Evolutionary conservation across 768 basidiomycete genomes (phyloP), one percentile per base, ranked within the genome.

Genomic region (Pulveroboletus frians): DNA sequence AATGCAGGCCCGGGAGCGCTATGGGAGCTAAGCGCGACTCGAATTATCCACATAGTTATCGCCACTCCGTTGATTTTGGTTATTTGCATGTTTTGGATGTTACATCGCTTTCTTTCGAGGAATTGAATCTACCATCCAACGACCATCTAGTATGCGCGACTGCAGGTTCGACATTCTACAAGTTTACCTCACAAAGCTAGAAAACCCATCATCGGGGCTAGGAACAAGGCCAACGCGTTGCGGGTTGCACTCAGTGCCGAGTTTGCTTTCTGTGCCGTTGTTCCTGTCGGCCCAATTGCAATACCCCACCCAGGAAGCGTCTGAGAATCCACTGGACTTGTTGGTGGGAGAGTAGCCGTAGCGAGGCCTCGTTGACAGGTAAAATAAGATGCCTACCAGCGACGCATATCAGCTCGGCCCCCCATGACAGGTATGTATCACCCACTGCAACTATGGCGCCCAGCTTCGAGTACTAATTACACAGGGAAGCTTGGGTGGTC

Each of bases 351-450:
- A 27, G 78, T 70, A 36, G 60, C 69, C 18, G 79, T 81, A 11
- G 78, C 72, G 4, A 73, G 73, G 21, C 88, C 88, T 57, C 80
- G 77, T 66, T 88, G 79, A 56, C 88, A 89, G 5, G 75, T 78
- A 58, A 88, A 77, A 71, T 89, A 92, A 53, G 73, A 84, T 39
- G 71, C 84, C 84, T 85, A 51, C 9, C 31, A 35, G 26, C 34
- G 34, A 49, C 14, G 23, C 4, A n/a, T 4, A 13, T 62, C 34
- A 55, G 55, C n/a, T 40, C 18, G 14, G 26, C 26, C 38, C 21
- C 23, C 17, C 4, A 14, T 1, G 11, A 36, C 15, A 29, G 40
- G 20, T 42, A 27, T 15, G 27, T 27, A 21, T 59, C 67, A 63
- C 73, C 49, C 53, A 83, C 87, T 23, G 83, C 85, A 38, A 87